These are phyloP conservation scores for Pichia thaimueangensis DNA, from an alignment of 805 yeast species.

Conservation along the genomic window DNA sequence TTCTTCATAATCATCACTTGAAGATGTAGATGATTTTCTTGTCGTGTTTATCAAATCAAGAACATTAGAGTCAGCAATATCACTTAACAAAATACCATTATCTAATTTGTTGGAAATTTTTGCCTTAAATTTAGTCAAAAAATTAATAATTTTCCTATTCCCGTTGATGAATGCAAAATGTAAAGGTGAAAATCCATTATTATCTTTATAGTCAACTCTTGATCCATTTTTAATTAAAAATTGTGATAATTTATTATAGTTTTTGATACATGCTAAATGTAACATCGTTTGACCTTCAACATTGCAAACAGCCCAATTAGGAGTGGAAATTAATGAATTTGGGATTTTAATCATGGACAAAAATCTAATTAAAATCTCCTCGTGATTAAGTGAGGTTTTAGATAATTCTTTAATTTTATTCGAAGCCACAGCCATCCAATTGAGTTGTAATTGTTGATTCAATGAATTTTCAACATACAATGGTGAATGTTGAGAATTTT, in stretches of 20 bases:
- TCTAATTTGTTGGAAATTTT: slow-evolving; percentile 45
- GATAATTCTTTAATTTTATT: slow-evolving; percentile 43
- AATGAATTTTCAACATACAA: not conserved
- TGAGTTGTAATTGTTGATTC: slow-evolving; percentile 18
- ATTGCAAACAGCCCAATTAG: slow-evolving; percentile 80
- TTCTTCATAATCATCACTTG: slow-evolving; percentile 7
- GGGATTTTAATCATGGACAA: slow-evolving; percentile 57
- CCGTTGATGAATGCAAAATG: slow-evolving; percentile 82
- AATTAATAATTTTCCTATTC: slow-evolving; percentile 54
- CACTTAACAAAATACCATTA: slow-evolving; percentile 40
- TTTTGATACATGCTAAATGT: slow-evolving; percentile 77
- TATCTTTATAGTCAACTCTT: slow-evolving; percentile 66
- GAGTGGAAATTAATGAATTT: slow-evolving; percentile 50
- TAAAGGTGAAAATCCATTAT: slow-evolving; percentile 78
- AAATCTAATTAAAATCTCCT: slow-evolving; percentile 43
- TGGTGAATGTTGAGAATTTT: not conserved
- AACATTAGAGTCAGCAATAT: slow-evolving; percentile 36
- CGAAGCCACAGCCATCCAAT: slow-evolving; percentile 50
- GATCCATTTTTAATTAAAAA: slow-evolving; percentile 60
- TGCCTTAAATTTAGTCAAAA: slow-evolving; percentile 60
- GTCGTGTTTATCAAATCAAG: slow-evolving; percentile 28
- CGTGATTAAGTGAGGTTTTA: slow-evolving; percentile 38
- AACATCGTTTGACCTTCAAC: slow-evolving; percentile 80
- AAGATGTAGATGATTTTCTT: slow-evolving; percentile 7
- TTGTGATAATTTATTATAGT: slow-evolving; percentile 54